Conservation (phyloP, 2,329 filamentous ascomycete species). For the Verticillium klebahnii region DNA sequence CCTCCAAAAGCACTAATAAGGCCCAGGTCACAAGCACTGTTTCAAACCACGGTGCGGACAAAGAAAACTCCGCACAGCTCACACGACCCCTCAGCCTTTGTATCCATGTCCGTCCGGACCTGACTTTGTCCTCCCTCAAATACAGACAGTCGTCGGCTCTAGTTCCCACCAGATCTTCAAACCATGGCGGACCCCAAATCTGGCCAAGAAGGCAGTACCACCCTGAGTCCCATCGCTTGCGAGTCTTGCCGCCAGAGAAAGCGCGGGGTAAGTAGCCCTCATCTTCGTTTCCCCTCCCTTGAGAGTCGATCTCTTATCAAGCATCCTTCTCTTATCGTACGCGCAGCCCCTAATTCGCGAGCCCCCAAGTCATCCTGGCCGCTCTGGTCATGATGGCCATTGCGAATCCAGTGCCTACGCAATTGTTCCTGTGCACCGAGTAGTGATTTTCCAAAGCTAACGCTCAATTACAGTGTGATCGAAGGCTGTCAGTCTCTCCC, state of each 20-base stretch:
- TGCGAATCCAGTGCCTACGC: background rate
- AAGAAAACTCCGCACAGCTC: constrained; percentile 17
- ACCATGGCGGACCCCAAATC: background rate
- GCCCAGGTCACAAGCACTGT: background rate
- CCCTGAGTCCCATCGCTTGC: constrained; percentile 24
- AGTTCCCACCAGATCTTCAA: background rate
- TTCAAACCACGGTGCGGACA: constrained; percentile 13
- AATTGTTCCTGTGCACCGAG: too few species aligned
- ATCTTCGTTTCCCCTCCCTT: background rate
- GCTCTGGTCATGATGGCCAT: background rate
- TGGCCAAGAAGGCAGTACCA: background rate
- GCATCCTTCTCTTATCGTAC: background rate
- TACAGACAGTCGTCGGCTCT: background rate
- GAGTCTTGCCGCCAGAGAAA: constrained; percentile 26
- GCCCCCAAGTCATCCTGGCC: too few species aligned
- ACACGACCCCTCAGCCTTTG: background rate
- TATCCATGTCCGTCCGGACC: background rate
- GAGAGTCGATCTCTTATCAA: background rate
- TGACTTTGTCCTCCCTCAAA: background rate
- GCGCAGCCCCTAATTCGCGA: too few species aligned
- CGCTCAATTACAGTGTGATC: constrained; percentile 7
- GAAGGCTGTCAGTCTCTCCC: constrained; percentile 6
- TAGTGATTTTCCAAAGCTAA: background rate
- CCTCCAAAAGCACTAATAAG: background rate
- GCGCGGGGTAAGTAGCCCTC: constrained; percentile 19